Conservation (phyloP, 768 basidiomycete species). For the Lentinula guzmanii region DNA sequence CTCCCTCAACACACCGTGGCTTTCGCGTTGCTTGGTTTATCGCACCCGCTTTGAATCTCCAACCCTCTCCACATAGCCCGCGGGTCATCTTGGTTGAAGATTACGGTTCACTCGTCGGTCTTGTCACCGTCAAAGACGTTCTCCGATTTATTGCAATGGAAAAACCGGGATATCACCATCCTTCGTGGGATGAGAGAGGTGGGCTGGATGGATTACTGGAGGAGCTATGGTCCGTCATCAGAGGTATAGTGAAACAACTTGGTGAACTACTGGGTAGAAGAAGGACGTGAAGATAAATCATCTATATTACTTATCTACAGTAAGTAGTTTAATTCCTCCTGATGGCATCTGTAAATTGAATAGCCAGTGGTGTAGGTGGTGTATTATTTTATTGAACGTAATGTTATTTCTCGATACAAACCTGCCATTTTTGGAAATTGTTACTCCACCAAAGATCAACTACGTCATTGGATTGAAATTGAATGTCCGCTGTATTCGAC, state of each 20-base stretch:
- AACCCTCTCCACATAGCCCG: conserved; percentile 46
- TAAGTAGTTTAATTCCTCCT: conserved; percentile 20
- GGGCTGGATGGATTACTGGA: conserved; percentile 62
- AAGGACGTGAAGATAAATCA: neutral
- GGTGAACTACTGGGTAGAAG: conserved; percentile 10
- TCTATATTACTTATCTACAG: neutral
- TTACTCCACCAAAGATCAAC: neutral
- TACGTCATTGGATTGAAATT: conserved; percentile 3
- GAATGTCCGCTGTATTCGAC: neutral
- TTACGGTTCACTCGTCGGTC: conserved; percentile 72
- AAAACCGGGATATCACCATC: conserved; percentile 38
- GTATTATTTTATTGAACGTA: neutral
- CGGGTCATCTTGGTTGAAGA: conserved; percentile 94
- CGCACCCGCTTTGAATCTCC: neutral
- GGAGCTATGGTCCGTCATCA: conserved; percentile 54
- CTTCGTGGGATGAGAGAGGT: conserved; percentile 56
- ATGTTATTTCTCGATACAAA: neutral
- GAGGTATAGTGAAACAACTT: conserved; percentile 17
- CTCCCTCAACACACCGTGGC: no score
- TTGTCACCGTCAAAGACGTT: conserved; percentile 96
- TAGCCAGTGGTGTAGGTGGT: neutral
- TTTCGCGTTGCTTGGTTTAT: neutral
- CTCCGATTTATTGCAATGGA: conserved; percentile 74
- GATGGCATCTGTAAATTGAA: conserved; percentile 3
- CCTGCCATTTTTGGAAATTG: neutral